These are phyloP conservation scores for Dactylonectria estremocensis DNA, from an alignment of 2,329 filamentous ascomycete genomes.

Conservation along the genomic window DNA sequence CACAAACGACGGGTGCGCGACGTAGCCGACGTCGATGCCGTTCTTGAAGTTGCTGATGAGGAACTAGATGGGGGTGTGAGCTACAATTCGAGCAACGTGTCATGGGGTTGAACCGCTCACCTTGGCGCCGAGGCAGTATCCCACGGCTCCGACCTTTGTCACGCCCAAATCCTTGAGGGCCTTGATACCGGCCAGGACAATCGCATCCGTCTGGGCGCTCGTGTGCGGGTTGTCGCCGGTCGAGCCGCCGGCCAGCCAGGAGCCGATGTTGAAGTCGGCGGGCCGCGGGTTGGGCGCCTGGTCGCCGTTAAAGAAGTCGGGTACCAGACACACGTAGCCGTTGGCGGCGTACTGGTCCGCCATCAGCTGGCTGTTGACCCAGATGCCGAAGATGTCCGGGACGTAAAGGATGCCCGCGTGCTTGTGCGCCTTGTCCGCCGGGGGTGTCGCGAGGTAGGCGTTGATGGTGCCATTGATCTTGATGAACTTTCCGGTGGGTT, in stretches of 20 bases:
- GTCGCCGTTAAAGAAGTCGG: slow-evolving; percentile 59
- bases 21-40: slow-evolving; percentile 71
- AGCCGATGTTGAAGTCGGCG: slow-evolving; percentile 49
- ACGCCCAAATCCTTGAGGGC: slow-evolving; percentile 69
- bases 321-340: slow-evolving; percentile 57
- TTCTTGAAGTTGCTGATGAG: slow-evolving; percentile 76
- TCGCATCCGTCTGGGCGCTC: slow-evolving; percentile 51
- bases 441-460: slow-evolving; percentile 67
- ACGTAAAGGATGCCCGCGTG: slow-evolving; percentile 54
- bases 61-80: slow-evolving; percentile 64
- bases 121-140: slow-evolving; percentile 79
- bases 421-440: slow-evolving; percentile 46
- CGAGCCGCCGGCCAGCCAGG: slow-evolving; percentile 58
- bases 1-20: slow-evolving; percentile 76
- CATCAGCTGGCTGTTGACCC: slow-evolving; percentile 58
- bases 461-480: slow-evolving; percentile 62
- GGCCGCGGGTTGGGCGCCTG: slow-evolving; percentile 45
- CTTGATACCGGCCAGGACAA: slow-evolving; percentile 61
- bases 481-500: slow-evolving; percentile 62
- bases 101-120: slow-evolving; percentile 54
- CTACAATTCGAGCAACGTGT: neutral
- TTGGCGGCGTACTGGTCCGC: slow-evolving; percentile 58
- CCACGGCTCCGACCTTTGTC: slow-evolving; percentile 68
- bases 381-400: slow-evolving; percentile 58
- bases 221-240: slow-evolving; percentile 64